These are phyloP conservation scores for Sequoia sempervirens DNA, from an alignment of 75 land plant genomes.

Conservation along the genomic window DNA sequence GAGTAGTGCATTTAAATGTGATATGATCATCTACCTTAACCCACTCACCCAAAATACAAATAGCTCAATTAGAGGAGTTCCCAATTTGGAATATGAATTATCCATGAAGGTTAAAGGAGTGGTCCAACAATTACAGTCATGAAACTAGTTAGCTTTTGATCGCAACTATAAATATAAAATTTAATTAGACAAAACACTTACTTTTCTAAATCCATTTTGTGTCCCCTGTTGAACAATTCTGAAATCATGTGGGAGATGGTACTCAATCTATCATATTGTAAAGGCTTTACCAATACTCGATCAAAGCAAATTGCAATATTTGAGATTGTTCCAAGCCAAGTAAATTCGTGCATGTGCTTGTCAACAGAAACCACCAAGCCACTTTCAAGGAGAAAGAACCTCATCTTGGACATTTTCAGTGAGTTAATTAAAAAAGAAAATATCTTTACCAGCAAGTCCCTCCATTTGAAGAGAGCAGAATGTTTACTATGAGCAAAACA, in stretches of 20 bases:
- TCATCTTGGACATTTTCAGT: neutral
- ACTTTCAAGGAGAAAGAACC: too few relatives aligned
- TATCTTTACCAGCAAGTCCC: neutral
- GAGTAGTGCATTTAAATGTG: neutral
- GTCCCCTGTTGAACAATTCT: neutral
- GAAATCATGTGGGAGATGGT: neutral
- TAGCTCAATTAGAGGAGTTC: too few relatives aligned
- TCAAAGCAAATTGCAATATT: too few relatives aligned
- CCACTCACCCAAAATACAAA: too few relatives aligned
- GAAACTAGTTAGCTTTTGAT: neutral
- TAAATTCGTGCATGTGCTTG: too few relatives aligned
- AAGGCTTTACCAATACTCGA: too few relatives aligned
- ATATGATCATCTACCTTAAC: neutral
- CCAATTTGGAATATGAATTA: neutral
- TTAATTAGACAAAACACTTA: neutral
- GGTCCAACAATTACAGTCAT: neutral
- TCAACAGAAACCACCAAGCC: too few relatives aligned
- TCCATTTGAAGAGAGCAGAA: neutral
- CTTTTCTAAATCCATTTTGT: neutral
- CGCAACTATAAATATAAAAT: neutral
- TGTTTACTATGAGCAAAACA: neutral
- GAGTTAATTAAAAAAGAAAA: neutral
- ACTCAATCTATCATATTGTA: too few relatives aligned
- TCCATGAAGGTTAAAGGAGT: neutral
- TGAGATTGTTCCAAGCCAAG: too few relatives aligned